Percentiles rank a stretch among this genome's conserved stretches.
Conservation (phyloP, 441 rosid genomes). For the Pelargonium citronellum region DNA sequence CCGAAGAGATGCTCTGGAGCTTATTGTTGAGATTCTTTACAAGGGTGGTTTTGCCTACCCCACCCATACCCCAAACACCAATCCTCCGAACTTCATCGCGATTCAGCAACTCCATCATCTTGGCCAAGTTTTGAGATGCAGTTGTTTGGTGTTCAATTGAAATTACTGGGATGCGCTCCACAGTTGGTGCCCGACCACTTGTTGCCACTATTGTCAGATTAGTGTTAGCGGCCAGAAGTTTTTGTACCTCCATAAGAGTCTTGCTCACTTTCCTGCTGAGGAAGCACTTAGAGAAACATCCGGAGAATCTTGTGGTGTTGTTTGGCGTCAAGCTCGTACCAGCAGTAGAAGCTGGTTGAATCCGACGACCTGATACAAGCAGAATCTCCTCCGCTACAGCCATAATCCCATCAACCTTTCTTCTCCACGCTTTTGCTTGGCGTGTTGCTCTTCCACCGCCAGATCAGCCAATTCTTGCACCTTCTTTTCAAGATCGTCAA, state of each 20-base stretch:
- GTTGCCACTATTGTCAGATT: neutral
- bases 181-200: neutral
- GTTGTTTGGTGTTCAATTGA: neutral
- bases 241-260: neutral
- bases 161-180: neutral
- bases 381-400: neutral
- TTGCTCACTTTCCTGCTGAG: neutral
- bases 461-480: neutral
- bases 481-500: neutral
- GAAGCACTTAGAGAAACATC: neutral
- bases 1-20: neutral
- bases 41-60: constrained; percentile 21
- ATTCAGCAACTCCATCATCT: neutral
- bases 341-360: no score
- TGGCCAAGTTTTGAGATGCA: neutral
- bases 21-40: constrained; percentile 21
- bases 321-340: no score
- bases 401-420: neutral
- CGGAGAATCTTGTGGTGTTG: neutral
- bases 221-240: neutral
- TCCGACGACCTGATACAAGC: no score
- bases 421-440: neutral
- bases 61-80: constrained; percentile 6
- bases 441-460: neutral
- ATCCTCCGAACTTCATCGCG: constrained; percentile 11